Evolutionary conservation across 176 grass and related monocot species (phyloP).

Genomic region (Tuctoria greenei): DNA sequence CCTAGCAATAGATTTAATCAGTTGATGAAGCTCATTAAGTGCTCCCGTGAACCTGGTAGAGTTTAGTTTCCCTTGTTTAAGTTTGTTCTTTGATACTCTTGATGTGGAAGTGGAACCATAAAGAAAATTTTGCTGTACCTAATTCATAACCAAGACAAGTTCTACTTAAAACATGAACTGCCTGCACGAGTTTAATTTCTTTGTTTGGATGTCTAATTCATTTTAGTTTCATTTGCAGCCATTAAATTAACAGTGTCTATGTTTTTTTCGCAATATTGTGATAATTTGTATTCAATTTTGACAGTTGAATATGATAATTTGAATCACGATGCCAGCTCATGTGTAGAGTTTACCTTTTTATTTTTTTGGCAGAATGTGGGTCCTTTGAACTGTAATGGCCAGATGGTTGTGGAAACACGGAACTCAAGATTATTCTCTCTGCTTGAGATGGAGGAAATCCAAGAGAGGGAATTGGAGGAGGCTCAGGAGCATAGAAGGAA

Average conservation of each 20-base stretch:
- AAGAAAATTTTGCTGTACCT: not conserved
- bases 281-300: conserved; percentile 7
- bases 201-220: conserved; percentile 10
- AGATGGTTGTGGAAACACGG: conserved; percentile 28
- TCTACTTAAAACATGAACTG: conserved; percentile 5
- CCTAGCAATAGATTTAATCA: not conserved
- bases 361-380: conserved; percentile 35
- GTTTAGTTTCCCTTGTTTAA: conserved; percentile 4
- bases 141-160: not conserved
- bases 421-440: conserved; percentile 60
- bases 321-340: conserved; percentile 5
- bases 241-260: not conserved
- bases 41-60: not conserved
- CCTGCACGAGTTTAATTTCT: not conserved
- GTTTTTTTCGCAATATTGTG: not conserved
- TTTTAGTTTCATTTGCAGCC: conserved; percentile 19
- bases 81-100: not conserved
- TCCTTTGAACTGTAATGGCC: conserved; percentile 33
- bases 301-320: not conserved
- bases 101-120: not conserved
- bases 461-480: conserved; percentile 83
- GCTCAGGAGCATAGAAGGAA: conserved; percentile 71
- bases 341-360: not conserved
- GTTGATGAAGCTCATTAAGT: conserved; percentile 13
- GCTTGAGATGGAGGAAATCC: conserved; percentile 74